These are phyloP conservation scores for Hygrophoropsis aurantiaca DNA, from an alignment of 768 basidiomycete species.

Conservation along the genomic window DNA sequence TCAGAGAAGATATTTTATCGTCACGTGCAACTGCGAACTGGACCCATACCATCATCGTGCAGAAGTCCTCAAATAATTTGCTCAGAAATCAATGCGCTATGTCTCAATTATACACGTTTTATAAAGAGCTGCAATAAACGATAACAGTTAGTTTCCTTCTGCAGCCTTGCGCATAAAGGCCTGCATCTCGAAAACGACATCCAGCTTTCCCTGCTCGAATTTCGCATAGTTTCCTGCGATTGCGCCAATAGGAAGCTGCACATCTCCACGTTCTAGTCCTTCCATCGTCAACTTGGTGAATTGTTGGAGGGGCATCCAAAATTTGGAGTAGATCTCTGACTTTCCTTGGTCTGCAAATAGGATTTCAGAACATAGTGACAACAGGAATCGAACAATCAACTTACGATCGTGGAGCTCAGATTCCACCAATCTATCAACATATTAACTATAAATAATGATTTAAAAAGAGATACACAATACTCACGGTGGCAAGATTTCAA, in stretches of 20 bases:
- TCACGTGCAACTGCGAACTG: too few relatives aligned
- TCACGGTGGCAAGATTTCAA: conserved; percentile 61
- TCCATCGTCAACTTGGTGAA: conserved; percentile 42
- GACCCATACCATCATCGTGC: too few relatives aligned
- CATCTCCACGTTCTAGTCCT: conserved; percentile 36
- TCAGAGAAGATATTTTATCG: too few relatives aligned
- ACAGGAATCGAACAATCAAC: conserved; percentile 9
- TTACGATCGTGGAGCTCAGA: conserved; percentile 62
- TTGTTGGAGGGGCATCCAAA: conserved; percentile 56
- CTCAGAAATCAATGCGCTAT: too few relatives aligned
- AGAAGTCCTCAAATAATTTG: too few relatives aligned
- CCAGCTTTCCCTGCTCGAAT: conserved; percentile 30
- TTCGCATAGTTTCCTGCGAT: conserved; percentile 13
- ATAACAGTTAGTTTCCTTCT: too few relatives aligned
- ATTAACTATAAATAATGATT: not conserved
- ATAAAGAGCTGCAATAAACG: too few relatives aligned
- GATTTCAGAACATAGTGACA: conserved; percentile 39
- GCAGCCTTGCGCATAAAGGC: too few relatives aligned
- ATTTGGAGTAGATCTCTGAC: conserved; percentile 43
- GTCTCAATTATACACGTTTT: too few relatives aligned
- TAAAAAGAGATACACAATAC: conserved; percentile 20
- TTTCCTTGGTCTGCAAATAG: conserved; percentile 49
- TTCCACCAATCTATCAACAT: conserved; percentile 47
- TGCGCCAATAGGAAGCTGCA: conserved; percentile 26
- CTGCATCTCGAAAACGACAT: conserved; percentile 2